phyloP scores from a whole-genome alignment of 2,329 filamentous ascomycete genomes.

The Amesomyces nigricolor region DNA sequence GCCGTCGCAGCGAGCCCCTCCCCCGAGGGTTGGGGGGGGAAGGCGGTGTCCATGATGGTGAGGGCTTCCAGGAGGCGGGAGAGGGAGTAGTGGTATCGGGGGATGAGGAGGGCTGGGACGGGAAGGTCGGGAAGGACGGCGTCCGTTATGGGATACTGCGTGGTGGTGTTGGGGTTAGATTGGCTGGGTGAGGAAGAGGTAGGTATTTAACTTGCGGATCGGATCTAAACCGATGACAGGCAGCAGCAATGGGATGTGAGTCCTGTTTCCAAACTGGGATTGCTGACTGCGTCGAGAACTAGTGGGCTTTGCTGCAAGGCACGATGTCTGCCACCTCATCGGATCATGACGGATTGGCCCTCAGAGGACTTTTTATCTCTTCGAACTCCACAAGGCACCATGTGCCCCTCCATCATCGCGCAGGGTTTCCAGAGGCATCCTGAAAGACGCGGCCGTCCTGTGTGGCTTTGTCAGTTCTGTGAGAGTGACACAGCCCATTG shows the following conservation, averaged over 20 bases:
- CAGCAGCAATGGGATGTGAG: too few relatives aligned
- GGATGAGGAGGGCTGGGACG: neutral
- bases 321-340: too few relatives aligned
- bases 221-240: too few relatives aligned
- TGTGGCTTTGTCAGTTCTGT: neutral
- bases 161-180: neutral
- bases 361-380: neutral
- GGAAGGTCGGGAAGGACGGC: neutral
- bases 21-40: neutral
- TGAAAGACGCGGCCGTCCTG: too few relatives aligned
- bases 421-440: too few relatives aligned
- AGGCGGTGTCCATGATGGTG: constrained; percentile 16
- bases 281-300: constrained; percentile 3
- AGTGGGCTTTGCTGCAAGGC: too few relatives aligned
- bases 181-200: neutral
- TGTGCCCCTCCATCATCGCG: too few relatives aligned
- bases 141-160: constrained; percentile 1
- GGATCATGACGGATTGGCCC: neutral
- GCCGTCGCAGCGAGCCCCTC: neutral
- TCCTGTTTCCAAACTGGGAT: neutral
- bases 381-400: neutral
- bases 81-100: constrained; percentile 1
- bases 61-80: neutral
- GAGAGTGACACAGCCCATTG: neutral
- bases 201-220: neutral